Evolutionary conservation across 2,329 filamentous ascomycete species (phyloP).

Genomic region (Sclerotinia minor): DNA sequence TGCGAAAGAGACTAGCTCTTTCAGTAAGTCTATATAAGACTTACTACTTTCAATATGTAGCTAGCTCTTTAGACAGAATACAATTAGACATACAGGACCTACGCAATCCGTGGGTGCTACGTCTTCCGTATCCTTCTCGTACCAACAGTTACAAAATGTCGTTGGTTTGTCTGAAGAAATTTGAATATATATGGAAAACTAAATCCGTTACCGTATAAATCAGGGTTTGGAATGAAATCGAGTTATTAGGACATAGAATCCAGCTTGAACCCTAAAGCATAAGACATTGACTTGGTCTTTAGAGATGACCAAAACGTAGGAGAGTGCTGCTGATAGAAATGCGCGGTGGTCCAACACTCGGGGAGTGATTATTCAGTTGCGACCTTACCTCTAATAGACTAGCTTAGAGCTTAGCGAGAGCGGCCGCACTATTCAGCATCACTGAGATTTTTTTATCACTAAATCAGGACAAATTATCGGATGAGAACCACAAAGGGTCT

Average conservation of each 20-base stretch:
- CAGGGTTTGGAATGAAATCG: not conserved
- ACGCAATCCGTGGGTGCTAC: too few relatives aligned
- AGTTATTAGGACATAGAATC: not conserved
- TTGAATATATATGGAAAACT: not conserved
- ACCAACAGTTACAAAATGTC: not conserved
- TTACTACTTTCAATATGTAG: too few relatives aligned
- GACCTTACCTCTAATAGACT: constrained; percentile 2
- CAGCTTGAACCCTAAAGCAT: not conserved
- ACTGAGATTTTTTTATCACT: not conserved
- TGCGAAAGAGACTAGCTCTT: too few relatives aligned
- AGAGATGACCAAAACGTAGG: not conserved
- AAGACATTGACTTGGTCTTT: too few relatives aligned
- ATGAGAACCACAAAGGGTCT: not conserved
- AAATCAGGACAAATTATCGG: not conserved
- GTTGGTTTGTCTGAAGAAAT: not conserved
- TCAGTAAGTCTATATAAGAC: too few relatives aligned
- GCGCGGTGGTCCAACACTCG: not conserved
- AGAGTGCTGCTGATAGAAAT: not conserved
- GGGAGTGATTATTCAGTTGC: not conserved
- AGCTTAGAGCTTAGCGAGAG: not conserved
- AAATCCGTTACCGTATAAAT: not conserved
- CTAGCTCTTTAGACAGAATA: too few relatives aligned
- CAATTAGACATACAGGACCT: too few relatives aligned
- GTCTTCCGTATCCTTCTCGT: too few relatives aligned
- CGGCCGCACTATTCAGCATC: not conserved